Base-by-base conservation (phyloP, 2,329 filamentous ascomycete genomes). In the Trichoderma citrinoviride region DNA sequence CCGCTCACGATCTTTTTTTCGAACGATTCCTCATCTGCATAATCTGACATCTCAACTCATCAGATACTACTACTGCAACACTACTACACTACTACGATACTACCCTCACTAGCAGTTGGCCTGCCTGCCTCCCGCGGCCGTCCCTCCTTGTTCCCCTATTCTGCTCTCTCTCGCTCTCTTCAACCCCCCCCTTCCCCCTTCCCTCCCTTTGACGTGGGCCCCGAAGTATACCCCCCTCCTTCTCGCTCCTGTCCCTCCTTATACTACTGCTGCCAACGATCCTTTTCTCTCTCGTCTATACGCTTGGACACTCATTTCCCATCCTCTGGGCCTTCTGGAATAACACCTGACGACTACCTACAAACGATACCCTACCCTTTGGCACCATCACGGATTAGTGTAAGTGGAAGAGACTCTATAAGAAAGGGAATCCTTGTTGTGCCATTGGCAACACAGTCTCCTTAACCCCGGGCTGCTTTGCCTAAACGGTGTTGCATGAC, bases 401-500 rank as follows among this genome's bases (percentile, higher is more conserved):
- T 63, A 63, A 63, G 61, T 63, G 49, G 49, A n/a, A 33, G 46
- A 46, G 53, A 55, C 47, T 52, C 52, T 54, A 63, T 63, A 55
- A 49, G 27, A 63, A 44, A 63, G 43, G 47, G 52, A 56, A 21
- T 41, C 61, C 61, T 63, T 29, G 60, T 40, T 55, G 43, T 63
- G 61, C 50, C 29, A 27, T 63, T 57, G 54, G 25, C 53, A 57
- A 44, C 46, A 57, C 61, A 50, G 43, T 47, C 52, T 52, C 53
- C 33, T 57, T 50, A 58, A 63, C 27, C 43, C 53, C 62, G 56
- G 63, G 14, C 50, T 43, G 25, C 63, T 21, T 65, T 55, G 58
- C 63, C 63, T 61, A 65, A 65, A 65, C 46, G 52, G 63, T 65
- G 52, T 55, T 65, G 47, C 55, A 50, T 54, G 63, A 47, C 63